Conservation (phyloP, 2,329 filamentous ascomycete species). For the Diaporthe humulicola region DNA sequence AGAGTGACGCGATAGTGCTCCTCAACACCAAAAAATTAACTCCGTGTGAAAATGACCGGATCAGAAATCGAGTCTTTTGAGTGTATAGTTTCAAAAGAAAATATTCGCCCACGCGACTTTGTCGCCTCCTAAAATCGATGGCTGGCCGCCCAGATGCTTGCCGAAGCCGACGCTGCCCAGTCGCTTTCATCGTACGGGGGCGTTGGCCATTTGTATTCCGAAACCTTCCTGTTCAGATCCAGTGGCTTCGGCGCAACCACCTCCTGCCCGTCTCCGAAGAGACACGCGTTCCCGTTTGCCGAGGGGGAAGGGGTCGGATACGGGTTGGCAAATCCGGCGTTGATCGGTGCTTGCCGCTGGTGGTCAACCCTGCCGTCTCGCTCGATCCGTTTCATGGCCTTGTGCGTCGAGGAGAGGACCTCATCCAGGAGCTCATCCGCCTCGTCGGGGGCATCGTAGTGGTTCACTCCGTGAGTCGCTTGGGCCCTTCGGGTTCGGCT, state of each 20-base stretch:
- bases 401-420: constrained; percentile 82
- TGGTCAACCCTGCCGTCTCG: constrained; percentile 60
- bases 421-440: constrained; percentile 97
- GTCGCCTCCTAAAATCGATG: constrained; percentile 66
- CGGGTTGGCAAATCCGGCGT: constrained; percentile 71
- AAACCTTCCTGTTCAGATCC: constrained; percentile 72
- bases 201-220: constrained; percentile 86
- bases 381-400: constrained; percentile 79
- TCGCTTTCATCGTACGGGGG: constrained; percentile 95
- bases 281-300: constrained; percentile 82
- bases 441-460: constrained; percentile 95
- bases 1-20: constrained; percentile 34
- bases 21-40: constrained; percentile 37
- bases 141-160: constrained; percentile 83
- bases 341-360: constrained; percentile 74
- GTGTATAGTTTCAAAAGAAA: constrained; percentile 21
- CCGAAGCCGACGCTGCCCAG: constrained; percentile 87
- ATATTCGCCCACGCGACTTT: constrained; percentile 15
- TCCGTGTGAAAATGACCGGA: constrained; percentile 38
- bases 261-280: constrained; percentile 78
- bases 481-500: constrained; percentile 85
- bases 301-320: constrained; percentile 81
- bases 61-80: constrained; percentile 33
- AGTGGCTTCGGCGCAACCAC: constrained; percentile 77
- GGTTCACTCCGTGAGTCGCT: constrained; percentile 80